Evolutionary conservation across 345 rosid species (phyloP), one percentile per base, ranked within the genome.

Genomic region (Capsella bursapastoris): DNA sequence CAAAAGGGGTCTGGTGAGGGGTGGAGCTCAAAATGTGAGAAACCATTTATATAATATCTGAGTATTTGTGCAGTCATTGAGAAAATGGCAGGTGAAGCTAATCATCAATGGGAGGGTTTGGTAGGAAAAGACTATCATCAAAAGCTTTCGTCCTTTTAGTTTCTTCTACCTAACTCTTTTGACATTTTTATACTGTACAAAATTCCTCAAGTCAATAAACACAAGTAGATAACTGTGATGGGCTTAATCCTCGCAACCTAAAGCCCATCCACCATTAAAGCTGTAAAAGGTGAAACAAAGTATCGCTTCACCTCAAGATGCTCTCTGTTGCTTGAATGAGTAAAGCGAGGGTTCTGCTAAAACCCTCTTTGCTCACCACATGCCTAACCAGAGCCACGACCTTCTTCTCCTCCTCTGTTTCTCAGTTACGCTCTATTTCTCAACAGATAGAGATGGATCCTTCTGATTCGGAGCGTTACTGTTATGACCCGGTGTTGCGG

Each of bases 381-480:
- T 61, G 58, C 58, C 41, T 44, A 10, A 63, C 65, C 29, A 71
- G 55, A 70, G 59, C 28, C 41, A 66, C 70, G 52, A 65, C 78
- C 71, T 66, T 40, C 77, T 66, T 44, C 56, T 57, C 83, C 56
- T 57, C 83, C 63, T 67, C 73, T 68, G 73, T 57, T 65, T 80
- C 79, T 56, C 66, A 64, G 38, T 3, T 13, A 3, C 38, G 11
- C 16, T 29, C 62, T 60, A 4, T 58, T 15, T 68, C 64, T 55
- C 70, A n/a, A 13, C 58, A 57, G 58, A 15, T 40, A 7, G 78
- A 83, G 85, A 87, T 84, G 94, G 89, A 82, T 65, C 78, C 80
- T 44, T 80, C 85, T 3, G 85, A 80, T 15, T 78, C 85, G 9
- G 83, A 83, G 75, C 91, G 99, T 57, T 95, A 92, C 86, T 81